Percentiles rank a stretch among this genome's conserved stretches.
Conservation (phyloP, 140 eudicot species). For the Oenanthe javanica region DNA sequence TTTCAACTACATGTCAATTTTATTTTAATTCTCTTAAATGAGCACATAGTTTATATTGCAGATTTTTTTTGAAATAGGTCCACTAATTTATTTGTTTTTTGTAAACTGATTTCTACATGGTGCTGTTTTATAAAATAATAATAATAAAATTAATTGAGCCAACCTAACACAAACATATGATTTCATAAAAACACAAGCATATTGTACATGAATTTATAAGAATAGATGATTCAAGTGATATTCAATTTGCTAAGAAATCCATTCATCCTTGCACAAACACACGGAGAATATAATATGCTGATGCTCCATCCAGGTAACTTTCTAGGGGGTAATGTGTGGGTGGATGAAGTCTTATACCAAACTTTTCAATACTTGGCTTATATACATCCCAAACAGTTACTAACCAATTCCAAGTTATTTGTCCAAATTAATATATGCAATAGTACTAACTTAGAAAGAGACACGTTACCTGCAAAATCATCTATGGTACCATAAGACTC, state of each 20-base stretch:
- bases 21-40: neutral
- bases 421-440: neutral
- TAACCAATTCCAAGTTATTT: neutral
- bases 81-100: neutral
- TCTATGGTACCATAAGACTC: neutral
- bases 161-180: neutral
- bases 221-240: neutral
- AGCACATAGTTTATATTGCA: neutral
- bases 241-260: neutral
- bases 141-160: neutral
- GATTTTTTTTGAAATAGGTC: neutral
- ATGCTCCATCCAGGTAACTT: neutral
- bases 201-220: neutral
- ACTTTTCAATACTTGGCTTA: neutral
- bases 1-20: neutral
- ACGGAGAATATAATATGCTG: neutral
- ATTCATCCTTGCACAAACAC: neutral
- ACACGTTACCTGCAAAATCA: neutral
- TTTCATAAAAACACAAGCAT: too few species aligned
- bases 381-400: neutral
- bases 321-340: neutral
- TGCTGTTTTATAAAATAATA: neutral
- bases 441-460: neutral
- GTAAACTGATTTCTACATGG: neutral
- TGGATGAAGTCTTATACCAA: neutral